phyloP scores from a whole-genome alignment of 192 early-diverging fungal species.

The Cladochytrium replicatum region DNA sequence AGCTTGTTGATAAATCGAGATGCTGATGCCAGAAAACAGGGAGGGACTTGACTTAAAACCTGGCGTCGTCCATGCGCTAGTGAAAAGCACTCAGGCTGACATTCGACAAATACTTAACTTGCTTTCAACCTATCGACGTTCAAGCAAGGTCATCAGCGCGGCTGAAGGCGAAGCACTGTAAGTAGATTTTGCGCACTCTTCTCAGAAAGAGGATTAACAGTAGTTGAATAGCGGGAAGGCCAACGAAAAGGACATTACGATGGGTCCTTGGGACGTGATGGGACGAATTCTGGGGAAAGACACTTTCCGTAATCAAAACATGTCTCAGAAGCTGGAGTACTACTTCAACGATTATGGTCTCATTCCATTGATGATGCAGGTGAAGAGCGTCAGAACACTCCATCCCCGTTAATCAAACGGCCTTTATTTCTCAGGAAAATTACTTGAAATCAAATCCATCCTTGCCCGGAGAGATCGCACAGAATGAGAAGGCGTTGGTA shows the following conservation, averaged over 20 bases:
- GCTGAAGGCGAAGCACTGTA: conserved; percentile 71
- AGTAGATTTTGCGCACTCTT: conserved; percentile 21
- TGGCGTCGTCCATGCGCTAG: conserved; percentile 74
- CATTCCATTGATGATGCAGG: conserved; percentile 87
- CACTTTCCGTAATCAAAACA: conserved; percentile 34
- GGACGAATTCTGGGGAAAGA: conserved; percentile 45
- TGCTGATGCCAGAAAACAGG: conserved; percentile 16
- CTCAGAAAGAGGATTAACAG: conserved; percentile 6
- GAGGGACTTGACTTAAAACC: conserved; percentile 66
- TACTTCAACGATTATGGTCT: conserved; percentile 88
- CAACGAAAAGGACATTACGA: conserved; percentile 50
- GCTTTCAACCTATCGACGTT: conserved; percentile 80
- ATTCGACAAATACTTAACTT: conserved; percentile 95
- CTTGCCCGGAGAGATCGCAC: conserved; percentile 26
- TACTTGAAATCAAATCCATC: conserved; percentile 65
- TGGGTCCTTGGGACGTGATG: conserved; percentile 69
- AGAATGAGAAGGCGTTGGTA: conserved; percentile 6
- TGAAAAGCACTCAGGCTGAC: conserved; percentile 71
- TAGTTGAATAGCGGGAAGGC: conserved; percentile 5
- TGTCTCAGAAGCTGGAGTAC: conserved; percentile 72
- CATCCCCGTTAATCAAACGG: neutral
- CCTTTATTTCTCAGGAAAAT: conserved; percentile 53
- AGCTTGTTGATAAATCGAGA: conserved; percentile 3
- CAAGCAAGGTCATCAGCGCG: conserved; percentile 55
- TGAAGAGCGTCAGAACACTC: conserved; percentile 18